Percentiles rank a stretch among this genome's conserved stretches.
Conservation (phyloP, 768 basidiomycete species). For the Amanita brunnescens region DNA sequence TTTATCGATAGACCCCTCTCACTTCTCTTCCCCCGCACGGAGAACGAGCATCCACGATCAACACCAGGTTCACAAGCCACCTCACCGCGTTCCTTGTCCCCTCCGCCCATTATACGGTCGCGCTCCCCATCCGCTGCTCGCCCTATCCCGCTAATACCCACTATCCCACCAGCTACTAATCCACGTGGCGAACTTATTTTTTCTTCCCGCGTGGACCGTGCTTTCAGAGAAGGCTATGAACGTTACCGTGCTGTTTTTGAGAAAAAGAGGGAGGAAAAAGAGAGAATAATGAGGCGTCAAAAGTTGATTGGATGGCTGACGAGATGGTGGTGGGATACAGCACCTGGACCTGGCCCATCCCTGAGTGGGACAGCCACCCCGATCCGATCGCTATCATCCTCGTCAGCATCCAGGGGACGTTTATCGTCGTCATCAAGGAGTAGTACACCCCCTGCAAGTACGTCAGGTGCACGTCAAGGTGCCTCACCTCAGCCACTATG, state of each 20-base stretch:
- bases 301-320: constrained; percentile 24
- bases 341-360: neutral
- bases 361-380: neutral
- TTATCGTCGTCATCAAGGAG: constrained; percentile 3
- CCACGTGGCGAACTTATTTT: constrained; percentile 97
- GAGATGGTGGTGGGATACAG: constrained; percentile 1
- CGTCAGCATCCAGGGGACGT: constrained; percentile 2
- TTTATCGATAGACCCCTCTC: constrained; percentile 40
- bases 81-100: constrained; percentile 27
- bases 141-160: constrained; percentile 57
- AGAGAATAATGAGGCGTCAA: constrained; percentile 25
- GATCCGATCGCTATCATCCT: constrained; percentile 1
- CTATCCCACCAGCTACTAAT: constrained; percentile 85
- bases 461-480: neutral
- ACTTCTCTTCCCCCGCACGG: constrained; percentile 48
- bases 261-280: constrained; percentile 58
- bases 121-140: constrained; percentile 20
- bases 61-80: constrained; percentile 17
- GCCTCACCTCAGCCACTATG: neutral
- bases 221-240: constrained; percentile 88
- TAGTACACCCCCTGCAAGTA: constrained; percentile 2
- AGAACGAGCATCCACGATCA: constrained; percentile 12
- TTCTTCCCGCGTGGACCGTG: constrained; percentile 73
- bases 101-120: constrained; percentile 26
- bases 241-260: constrained; percentile 87